Conservation (phyloP, 225 moss, liverwort and hornwort genomes). For the Pseudisothecium myosuroides region DNA sequence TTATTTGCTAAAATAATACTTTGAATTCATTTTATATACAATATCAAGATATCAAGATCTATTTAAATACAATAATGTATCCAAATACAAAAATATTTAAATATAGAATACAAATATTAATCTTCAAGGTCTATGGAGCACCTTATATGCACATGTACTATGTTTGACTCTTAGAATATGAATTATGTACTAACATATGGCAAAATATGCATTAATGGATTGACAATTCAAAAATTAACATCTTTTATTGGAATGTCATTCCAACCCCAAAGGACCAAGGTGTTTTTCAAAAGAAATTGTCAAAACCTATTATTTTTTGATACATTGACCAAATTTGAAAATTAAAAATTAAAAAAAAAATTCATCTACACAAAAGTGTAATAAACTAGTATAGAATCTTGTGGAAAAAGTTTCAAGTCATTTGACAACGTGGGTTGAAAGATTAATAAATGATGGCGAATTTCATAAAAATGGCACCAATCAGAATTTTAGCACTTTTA, state of each 20-base stretch:
- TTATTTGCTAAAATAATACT: too few species aligned
- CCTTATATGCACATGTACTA: accelerated
- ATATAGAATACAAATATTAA: neutral
- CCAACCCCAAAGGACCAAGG: accelerated
- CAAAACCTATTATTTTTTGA: neutral
- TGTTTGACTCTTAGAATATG: neutral
- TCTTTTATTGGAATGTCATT: neutral
- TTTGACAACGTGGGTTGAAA: neutral
- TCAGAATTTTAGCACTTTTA: too few species aligned
- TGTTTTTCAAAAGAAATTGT: neutral
- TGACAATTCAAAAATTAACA: neutral
- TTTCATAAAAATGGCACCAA: too few species aligned
- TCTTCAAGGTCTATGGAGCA: neutral
- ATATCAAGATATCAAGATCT: neutral
- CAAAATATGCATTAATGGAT: neutral
- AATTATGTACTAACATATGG: neutral
- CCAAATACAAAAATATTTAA: neutral
- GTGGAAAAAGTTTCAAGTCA: accelerated
- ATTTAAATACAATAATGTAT: neutral
- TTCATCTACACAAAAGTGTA: neutral
- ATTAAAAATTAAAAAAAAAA: too few species aligned
- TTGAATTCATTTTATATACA: neutral
- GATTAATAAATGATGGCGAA: too few species aligned
- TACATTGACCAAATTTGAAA: neutral
- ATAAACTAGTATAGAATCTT: neutral